phyloP scores from a whole-genome alignment of 768 basidiomycete species.

The Phanerochaete carnosa region DNA sequence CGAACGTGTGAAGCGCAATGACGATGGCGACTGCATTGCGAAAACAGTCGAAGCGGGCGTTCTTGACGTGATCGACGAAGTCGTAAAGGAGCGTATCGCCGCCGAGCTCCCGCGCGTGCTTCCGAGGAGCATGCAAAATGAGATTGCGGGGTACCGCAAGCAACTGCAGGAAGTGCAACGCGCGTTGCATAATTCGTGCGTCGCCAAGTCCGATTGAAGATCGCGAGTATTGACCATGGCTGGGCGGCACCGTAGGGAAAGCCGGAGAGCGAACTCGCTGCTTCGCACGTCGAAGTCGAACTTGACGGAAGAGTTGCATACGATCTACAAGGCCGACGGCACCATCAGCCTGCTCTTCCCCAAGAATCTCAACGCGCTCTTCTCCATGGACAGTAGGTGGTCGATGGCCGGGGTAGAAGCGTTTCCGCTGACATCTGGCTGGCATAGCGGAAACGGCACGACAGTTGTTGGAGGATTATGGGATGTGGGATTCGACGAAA shows the following conservation, averaged over 20 bases:
- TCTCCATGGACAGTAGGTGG: constrained; percentile 46
- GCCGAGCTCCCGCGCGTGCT: constrained; percentile 44
- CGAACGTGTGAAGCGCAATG: neutral
- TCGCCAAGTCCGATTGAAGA: constrained; percentile 4
- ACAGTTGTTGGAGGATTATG: constrained; percentile 31
- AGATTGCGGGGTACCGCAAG: constrained; percentile 40
- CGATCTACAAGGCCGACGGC: constrained; percentile 47
- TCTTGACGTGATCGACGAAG: constrained; percentile 42
- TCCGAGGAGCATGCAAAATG: constrained; percentile 45
- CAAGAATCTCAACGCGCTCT: constrained; percentile 47
- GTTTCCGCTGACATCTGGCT: neutral
- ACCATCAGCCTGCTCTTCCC: constrained; percentile 47
- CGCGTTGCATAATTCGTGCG: constrained; percentile 57
- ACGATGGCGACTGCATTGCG: constrained; percentile 1
- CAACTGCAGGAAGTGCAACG: constrained; percentile 45
- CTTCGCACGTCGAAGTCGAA: constrained; percentile 42
- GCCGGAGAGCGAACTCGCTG: constrained; percentile 48
- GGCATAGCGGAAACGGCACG: constrained; percentile 22
- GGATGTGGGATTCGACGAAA: constrained; percentile 31
- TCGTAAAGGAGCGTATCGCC: constrained; percentile 50
- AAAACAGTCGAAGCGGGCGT: constrained; percentile 47
- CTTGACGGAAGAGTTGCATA: constrained; percentile 38
- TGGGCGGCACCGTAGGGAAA: constrained; percentile 40
- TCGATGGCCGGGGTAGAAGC: neutral
- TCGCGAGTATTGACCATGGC: neutral